Base-by-base conservation (phyloP, 108 stramenopile genomes). In the Discostella stelligeroides region DNA sequence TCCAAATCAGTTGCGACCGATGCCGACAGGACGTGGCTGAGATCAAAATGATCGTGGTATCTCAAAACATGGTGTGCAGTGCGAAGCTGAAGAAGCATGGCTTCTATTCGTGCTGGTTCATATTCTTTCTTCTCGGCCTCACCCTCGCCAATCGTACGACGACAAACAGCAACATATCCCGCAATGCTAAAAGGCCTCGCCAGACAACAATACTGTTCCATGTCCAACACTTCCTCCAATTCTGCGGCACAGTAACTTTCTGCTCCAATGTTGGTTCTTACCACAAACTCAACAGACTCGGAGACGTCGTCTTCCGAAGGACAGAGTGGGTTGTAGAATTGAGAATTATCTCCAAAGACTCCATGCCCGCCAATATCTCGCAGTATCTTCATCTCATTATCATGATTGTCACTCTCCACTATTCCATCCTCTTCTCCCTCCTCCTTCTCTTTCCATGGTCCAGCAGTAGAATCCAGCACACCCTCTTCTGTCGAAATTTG, bases 201-300 rank as follows among this genome's bases (percentile, higher is more conserved):
- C 30, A 83, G 63, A n/a, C 39, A 27, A 48, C 63, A 63, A 60
- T 62, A 49, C 42, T 11, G 14, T 10, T 63, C 56, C n/a, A 28
- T 30, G 42, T 60, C 60, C 60, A 86, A 48, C 47, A 68, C 62
- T 46, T 85, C 82, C 40, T 66, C 70, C 6, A 87, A 73, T 55
- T 89, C 88, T 0, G 84, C 76, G 7, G 64, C 86, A 61, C 79
- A 79, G 47, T 84, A 87, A 18, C 69, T 57, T 39, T 89, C 88
- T 6, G 88, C 80, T 0, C 88, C 88, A 59, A 89, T 77, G 61
- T 89, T 89, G 0, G 87, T 88, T 43, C 72, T 75, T 7, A 85
- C 60, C 14, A 82, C 42, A 73, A 75, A 86, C 15, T 63, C 48
- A 1, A 78, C 50, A 15, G 29, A 25, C 0, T 24, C 48, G 24